These are phyloP conservation scores for Cyclotella baltica DNA, from an alignment of 108 stramenopile genomes.

Conservation along the genomic window DNA sequence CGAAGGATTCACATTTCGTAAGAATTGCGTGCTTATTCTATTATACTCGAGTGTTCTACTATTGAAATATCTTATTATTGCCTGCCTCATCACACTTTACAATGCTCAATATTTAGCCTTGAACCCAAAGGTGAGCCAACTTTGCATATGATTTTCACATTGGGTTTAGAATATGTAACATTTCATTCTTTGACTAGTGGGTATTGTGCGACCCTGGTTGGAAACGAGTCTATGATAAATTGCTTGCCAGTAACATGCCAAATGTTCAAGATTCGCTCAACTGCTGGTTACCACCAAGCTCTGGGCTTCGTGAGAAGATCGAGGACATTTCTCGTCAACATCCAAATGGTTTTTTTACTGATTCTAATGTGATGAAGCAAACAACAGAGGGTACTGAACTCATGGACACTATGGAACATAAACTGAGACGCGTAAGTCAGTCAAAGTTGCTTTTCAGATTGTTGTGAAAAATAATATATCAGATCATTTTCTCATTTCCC, in stretches of 20 bases:
- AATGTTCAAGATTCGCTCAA: slow-evolving; percentile 60
- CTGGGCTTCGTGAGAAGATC: slow-evolving; percentile 66
- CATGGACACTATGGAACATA: slow-evolving; percentile 21
- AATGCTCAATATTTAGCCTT: slow-evolving; percentile 3
- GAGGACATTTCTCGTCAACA: slow-evolving; percentile 60
- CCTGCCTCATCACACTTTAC: not conserved
- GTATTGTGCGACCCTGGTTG: slow-evolving; percentile 78
- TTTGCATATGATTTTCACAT: not conserved
- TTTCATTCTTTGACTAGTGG: slow-evolving; percentile 44
- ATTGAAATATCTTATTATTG: not conserved
- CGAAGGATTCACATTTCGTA: slow-evolving; percentile 64
- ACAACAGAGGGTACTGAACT: slow-evolving; percentile 25
- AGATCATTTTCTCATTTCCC: not conserved
- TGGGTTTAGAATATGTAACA: not conserved
- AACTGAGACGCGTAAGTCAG: slow-evolving; percentile 7
- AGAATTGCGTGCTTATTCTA: not conserved
- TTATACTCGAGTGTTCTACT: not conserved
- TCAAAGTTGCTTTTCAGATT: not conserved
- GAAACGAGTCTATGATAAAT: slow-evolving; percentile 70
- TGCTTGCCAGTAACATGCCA: slow-evolving; percentile 52
- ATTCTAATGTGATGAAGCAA: not conserved
- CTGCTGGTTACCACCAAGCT: slow-evolving; percentile 65
- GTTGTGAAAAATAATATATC: not conserved
- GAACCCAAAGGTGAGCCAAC: slow-evolving; percentile 1
- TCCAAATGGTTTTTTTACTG: slow-evolving; percentile 61